Evolutionary conservation across 1,139 yeast species (phyloP).

Genomic region (Pichia sp.): DNA sequence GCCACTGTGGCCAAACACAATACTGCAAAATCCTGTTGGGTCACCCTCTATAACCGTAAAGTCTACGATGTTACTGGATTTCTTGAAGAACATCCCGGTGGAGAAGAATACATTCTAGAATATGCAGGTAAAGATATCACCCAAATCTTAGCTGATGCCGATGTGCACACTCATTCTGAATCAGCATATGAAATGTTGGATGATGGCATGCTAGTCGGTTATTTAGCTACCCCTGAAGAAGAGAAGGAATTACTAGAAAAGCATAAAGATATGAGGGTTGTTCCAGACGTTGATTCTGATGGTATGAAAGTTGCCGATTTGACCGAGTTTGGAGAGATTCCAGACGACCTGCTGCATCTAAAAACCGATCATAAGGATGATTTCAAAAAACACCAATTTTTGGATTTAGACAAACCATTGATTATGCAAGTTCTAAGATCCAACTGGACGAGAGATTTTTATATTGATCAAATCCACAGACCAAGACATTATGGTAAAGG

Average conservation of each 20-base stretch:
- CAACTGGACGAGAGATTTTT: conserved; percentile 75
- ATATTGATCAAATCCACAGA: conserved; percentile 91
- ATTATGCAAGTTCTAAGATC: conserved; percentile 70
- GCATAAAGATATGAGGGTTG: conserved; percentile 22
- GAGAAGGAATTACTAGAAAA: conserved; percentile 41
- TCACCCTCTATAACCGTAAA: conserved; percentile 65
- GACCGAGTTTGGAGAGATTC: conserved; percentile 54
- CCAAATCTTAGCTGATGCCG: conserved; percentile 59
- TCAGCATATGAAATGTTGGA: conserved; percentile 84
- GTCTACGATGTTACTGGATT: conserved; percentile 78
- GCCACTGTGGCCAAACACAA: conserved; percentile 42
- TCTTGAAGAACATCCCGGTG: conserved; percentile 83
- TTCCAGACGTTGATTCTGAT: conserved; percentile 15
- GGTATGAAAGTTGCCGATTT: conserved; percentile 31
- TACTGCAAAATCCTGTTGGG: conserved; percentile 58
- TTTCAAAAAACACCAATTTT: conserved; percentile 67
- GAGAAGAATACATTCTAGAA: conserved; percentile 63
- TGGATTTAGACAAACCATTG: conserved; percentile 78
- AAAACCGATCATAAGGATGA: conserved; percentile 75
- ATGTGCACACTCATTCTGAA: conserved; percentile 72
- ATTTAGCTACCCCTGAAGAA: conserved; percentile 55
- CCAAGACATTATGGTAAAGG: conserved; percentile 93
- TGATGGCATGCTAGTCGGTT: conserved; percentile 59
- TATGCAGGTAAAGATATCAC: conserved; percentile 84
- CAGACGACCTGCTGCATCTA: conserved; percentile 63